Percentiles rank a stretch among this genome's conserved stretches.
phyloP scores from a whole-genome alignment of 345 rosid species.

The Aquilaria yunnanensis region DNA sequence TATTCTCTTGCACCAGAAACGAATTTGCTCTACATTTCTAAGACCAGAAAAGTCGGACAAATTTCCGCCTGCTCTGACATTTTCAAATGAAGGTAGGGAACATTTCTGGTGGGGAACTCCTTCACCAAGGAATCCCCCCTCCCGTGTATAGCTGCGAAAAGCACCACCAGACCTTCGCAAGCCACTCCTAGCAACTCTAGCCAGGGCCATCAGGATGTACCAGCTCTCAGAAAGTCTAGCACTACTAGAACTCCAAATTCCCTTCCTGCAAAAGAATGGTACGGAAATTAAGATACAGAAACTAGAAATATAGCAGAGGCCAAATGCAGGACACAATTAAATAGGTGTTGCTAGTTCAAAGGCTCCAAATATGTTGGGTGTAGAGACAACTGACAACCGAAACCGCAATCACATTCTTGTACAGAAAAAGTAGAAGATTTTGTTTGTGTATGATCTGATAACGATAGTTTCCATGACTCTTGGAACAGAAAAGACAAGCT shows the following conservation, averaged over 20 bases:
- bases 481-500: slow-evolving; percentile 19
- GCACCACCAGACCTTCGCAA: slow-evolving; percentile 42
- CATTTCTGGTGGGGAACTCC: slow-evolving; percentile 7
- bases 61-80: slow-evolving; percentile 13
- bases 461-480: slow-evolving; percentile 26
- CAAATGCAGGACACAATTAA: slow-evolving; percentile 8
- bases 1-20: slow-evolving; percentile 47
- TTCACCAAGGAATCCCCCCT: slow-evolving; percentile 13
- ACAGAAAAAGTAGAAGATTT: slow-evolving; percentile 9
- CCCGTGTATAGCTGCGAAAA: slow-evolving; percentile 16
- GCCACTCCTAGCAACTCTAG: slow-evolving; percentile 39
- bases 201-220: slow-evolving; percentile 44
- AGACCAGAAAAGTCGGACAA: slow-evolving; percentile 16
- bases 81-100: slow-evolving; percentile 19
- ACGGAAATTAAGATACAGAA: slow-evolving; percentile 11
- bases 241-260: slow-evolving; percentile 6
- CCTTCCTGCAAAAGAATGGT: slow-evolving; percentile 9
- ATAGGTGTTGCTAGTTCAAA: slow-evolving; percentile 12
- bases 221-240: slow-evolving; percentile 13
- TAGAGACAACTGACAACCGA: slow-evolving; percentile 9
- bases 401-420: neutral
- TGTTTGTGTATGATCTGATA: neutral
- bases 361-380: slow-evolving; percentile 18
- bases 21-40: slow-evolving; percentile 14
- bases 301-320: neutral